Evolutionary conservation across 768 basidiomycete species (phyloP).

Genomic region (Mycena metata): DNA sequence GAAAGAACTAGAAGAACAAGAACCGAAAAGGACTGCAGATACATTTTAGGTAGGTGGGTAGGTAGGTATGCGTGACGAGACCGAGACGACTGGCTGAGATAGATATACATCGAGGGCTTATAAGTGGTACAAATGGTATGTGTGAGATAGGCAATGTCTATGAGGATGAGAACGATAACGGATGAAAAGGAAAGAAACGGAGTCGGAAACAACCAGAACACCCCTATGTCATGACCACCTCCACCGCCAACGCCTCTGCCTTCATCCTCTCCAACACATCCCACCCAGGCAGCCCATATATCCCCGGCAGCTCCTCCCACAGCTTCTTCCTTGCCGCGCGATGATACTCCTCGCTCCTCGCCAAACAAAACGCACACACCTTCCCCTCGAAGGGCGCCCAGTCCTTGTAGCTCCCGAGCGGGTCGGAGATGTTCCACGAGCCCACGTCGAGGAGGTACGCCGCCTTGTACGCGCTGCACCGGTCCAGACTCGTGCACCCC

Average conservation of each 20-base stretch:
- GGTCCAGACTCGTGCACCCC: conserved; percentile 28
- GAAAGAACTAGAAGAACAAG: no score
- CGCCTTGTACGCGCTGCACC: conserved; percentile 26
- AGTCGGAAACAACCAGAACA: no score
- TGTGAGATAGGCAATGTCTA: no score
- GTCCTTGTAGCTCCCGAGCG: conserved; percentile 31
- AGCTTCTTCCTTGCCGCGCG: not conserved
- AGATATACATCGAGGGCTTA: no score
- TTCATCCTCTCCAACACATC: conserved; percentile 5
- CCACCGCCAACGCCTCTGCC: conserved; percentile 2
- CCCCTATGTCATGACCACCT: not conserved
- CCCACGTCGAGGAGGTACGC: conserved; percentile 30
- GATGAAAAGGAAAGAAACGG: no score
- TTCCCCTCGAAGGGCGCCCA: conserved; percentile 33
- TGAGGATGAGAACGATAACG: no score
- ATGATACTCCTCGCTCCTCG: conserved; percentile 24
- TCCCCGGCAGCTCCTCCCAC: not conserved
- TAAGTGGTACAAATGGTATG: no score
- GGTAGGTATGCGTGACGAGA: no score
- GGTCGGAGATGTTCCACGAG: conserved; percentile 35
- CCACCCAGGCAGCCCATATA: conserved; percentile 8
- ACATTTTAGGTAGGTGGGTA: no score
- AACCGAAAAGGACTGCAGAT: no score
- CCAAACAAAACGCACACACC: conserved; percentile 28
- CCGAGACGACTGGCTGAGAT: no score